Percentiles rank a stretch among this genome's conserved stretches.
Conservation (phyloP, 169 alveolate genomes). For the Cryptosporidium bovis region DNA sequence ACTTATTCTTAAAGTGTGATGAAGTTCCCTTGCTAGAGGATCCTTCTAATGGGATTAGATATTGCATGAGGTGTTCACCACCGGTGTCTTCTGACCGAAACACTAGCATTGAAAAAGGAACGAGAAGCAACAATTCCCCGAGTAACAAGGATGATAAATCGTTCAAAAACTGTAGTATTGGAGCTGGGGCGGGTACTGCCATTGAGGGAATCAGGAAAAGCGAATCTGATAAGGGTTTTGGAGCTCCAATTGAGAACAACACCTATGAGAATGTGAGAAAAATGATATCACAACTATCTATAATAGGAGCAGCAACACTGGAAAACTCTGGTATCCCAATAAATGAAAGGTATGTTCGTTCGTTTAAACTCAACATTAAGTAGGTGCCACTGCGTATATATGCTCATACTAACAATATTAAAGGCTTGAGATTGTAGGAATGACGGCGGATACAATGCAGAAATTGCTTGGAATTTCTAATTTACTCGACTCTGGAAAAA, state of each 20-base stretch:
- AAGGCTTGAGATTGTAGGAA: slow-evolving; percentile 52
- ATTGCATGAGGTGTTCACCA: slow-evolving; percentile 73
- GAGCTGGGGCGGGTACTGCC: not conserved
- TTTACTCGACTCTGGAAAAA: not conserved
- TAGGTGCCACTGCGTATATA: not conserved
- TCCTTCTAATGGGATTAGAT: slow-evolving; percentile 53
- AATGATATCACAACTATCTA: slow-evolving; percentile 19
- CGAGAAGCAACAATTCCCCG: too few relatives aligned
- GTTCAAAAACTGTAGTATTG: too few relatives aligned
- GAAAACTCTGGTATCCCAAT: not conserved
- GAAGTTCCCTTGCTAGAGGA: slow-evolving; percentile 70
- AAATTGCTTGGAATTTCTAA: slow-evolving; percentile 20
- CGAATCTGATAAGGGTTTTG: not conserved
- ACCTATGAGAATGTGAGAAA: slow-evolving; percentile 3
- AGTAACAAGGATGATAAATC: too few relatives aligned
- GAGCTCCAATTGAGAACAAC: not conserved
- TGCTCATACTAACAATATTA: not conserved
- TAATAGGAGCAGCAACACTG: slow-evolving; percentile 17
- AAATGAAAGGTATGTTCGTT: slow-evolving; percentile 37
- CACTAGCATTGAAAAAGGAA: not conserved
- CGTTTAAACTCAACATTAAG: too few relatives aligned
- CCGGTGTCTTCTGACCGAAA: not conserved
- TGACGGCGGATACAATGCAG: slow-evolving; percentile 35
- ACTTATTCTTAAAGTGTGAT: slow-evolving; percentile 31
- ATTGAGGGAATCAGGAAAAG: not conserved